Base-by-base conservation (phyloP, 306 rosid genomes). In the Acmispon strigosus region DNA sequence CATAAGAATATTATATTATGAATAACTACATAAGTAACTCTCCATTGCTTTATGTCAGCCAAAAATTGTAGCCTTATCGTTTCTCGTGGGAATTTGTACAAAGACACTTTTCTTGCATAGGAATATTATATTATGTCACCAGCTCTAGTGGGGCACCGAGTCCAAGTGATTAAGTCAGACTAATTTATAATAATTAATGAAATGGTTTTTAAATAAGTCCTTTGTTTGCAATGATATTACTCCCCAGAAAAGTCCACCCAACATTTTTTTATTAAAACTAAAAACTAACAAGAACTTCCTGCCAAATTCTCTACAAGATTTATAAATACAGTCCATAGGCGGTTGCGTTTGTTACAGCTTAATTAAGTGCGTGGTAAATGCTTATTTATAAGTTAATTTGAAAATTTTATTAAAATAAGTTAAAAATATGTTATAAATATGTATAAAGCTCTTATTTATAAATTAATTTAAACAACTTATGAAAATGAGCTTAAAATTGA, bases 1-100 rank as follows among this genome's bases (percentile, higher is more conserved):
- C 32, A 27, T 27, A 57, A 22, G 11, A 63, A 71, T 75, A 71
- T 50, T 34, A 70, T n/a, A n/a, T n/a, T n/a, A n/a, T n/a, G 55
- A 71, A 70, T 58, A 70, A 78, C 42, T 36, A 64, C 81, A 70
- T 1, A 44, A 42, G 47, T 39, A 29, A n/a, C 22, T 75, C 22
- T 75, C 58, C 67, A 62, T 14, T 19, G 15, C 22, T 16, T 76
- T 43, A 43, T 75, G 78, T 65, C 75, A 76, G 29, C 68, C 57
- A 43, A 73, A 22, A 47, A 20, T 24, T 27, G 37, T 19, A 58
- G 24, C 12, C 52, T 51, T 14, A 52, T 66, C 29, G 27, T 51
- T 72, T 73, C 34, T 73, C 16, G 60, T 52, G 19, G 51, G 44
- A 29, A 19, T 58, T 63, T 20, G 66, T 32, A 11, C 34, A n/a